Evolutionary conservation across 2,329 filamentous ascomycete species (phyloP), one percentile per base, ranked within the genome.

Genomic region (Nemania abortiva): DNA sequence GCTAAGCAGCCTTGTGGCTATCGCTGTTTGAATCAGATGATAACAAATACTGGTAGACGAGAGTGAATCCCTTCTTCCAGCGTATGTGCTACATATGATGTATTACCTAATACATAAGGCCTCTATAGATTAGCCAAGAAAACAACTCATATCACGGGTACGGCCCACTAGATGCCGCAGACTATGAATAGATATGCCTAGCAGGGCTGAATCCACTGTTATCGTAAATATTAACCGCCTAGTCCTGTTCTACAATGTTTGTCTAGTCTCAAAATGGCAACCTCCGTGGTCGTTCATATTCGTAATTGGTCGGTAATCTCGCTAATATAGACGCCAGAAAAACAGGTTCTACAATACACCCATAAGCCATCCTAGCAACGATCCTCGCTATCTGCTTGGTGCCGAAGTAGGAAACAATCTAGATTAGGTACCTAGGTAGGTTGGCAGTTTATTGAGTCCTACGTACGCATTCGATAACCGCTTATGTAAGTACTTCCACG

Each of bases 101-200:
- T 9, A 34, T 9, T 34, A 34, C 37, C 37, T 42, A 42, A 42
- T 42, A 42, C 3, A 7, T 47, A 47, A 5, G n/a, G 15, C 15
- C 42, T 47, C n/a, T 15, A 47, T 5, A 15, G 42, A 47, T 3
- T 47, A 47, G 42, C 42, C 42, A 6, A 3, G 15, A 2, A n/a
- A n/a, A 47, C 42, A n/a, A n/a, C 15, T 47, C 6, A 47, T 15
- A 47, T 2, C 18, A 47, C 18, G 18, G 42, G 42, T 47, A n/a
- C 18, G 15, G 18, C 42, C n/a, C 42, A 42, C 42, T 20, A 10
- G 47, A 2, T 50, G 18, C 20, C n/a, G 15, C 18, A 31, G 57
- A 18, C 62, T 64, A 64, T 64, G 54, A 64, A 57, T 64, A 64
- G 54, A 53, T 57, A 39, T 31, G 18, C 31, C 42, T 47, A 47